Base-by-base conservation (phyloP, 257 asterid species). In the Penstemon eatonii region DNA sequence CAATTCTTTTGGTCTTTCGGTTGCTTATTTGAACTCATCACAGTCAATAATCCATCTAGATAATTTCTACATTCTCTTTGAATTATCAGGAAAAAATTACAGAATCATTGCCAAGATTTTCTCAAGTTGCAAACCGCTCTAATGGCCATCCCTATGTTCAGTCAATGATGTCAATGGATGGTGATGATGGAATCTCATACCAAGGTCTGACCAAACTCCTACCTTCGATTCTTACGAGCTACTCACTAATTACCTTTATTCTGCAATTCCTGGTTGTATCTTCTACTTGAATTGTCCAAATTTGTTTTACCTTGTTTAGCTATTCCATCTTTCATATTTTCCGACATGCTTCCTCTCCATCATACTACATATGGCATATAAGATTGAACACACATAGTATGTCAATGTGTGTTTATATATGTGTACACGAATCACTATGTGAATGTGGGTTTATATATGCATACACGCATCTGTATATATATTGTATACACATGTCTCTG, bases 121-220 rank as follows among this genome's bases (percentile, higher is more conserved):
- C 95, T 76, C 87, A 87, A 72, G 87, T 68, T 59, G 77, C 87
- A 52, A 91, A 76, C 66, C 86, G 79, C 69, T 60, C 87, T 47
- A 86, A 79, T 70, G 92, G 84, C 65, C 91, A 96, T 60, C 81
- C 91, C 25, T 83, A 85, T 81, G 91, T 79, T 68, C 95, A 86
- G 76, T 72, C 96, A 25, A 67, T 79, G 72, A 64, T 82, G 75
- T 75, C 96, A 41, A 73, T 83, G 88, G 96, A 89, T 69, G 79
- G 77, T 68, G 96, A 91, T 80, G 97, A 86, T 80, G 96, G 93
- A 68, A 85, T 94, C 83, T 77, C 97, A 53, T 86, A 74, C 72
- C 73, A 80, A 70, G 97, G 99, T 94, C 47, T 53, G 81, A 78
- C 46, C 49, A 54, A 56, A 47, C 55, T 68, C 60, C 42, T 6